Conservation (phyloP, 208 protist species). For the Naegleria lovaniensis region DNA sequence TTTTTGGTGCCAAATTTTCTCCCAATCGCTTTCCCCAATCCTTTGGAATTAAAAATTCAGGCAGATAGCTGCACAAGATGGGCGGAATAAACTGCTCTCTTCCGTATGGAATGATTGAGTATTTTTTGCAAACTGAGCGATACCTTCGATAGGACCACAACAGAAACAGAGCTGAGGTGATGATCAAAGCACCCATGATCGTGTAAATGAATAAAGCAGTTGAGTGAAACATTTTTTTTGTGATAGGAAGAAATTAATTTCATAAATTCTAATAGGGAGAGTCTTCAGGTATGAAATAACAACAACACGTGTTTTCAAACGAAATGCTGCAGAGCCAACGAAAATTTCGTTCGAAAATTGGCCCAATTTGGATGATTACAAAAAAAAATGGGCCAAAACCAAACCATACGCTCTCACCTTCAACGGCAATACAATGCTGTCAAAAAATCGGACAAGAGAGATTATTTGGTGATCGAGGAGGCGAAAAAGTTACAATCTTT, state of each 20-base stretch:
- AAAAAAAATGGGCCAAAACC: conserved; percentile 12
- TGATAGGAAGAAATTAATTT: too few species aligned
- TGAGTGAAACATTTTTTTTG: too few species aligned
- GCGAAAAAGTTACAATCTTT: conserved; percentile 3
- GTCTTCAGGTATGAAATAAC: too few species aligned
- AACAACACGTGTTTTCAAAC: too few species aligned
- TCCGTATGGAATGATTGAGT: background rate
- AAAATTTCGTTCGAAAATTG: too few species aligned
- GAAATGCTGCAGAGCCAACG: too few species aligned
- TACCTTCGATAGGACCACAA: background rate
- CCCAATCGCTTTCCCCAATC: background rate
- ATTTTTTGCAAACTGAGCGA: background rate
- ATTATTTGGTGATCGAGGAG: background rate
- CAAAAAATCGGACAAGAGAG: background rate
- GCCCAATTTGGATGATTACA: background rate
- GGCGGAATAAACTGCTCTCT: background rate
- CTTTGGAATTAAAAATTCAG: background rate
- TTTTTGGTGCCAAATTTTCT: background rate
- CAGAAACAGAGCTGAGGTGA: background rate
- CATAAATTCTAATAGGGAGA: too few species aligned
- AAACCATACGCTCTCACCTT: background rate
- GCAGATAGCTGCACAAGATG: background rate
- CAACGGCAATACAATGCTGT: background rate
- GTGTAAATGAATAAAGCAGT: too few species aligned
- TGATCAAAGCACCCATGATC: too few species aligned